Conservation (phyloP, 2,329 filamentous ascomycete species). For the Claviceps sp. region DNA sequence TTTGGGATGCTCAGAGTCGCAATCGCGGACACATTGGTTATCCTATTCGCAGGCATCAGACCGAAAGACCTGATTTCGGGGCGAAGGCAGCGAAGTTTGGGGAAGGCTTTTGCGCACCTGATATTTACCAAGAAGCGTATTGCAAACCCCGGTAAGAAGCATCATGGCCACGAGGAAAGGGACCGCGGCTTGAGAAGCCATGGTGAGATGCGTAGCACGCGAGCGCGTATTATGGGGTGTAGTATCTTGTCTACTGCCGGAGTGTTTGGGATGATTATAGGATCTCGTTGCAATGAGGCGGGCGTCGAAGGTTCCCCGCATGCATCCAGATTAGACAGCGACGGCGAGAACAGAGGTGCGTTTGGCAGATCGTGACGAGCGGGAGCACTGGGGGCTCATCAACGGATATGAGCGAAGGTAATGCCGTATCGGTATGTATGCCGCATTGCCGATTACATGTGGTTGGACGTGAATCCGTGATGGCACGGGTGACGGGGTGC, state of each 20-base stretch:
- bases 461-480: no score
- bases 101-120: conserved; percentile 44
- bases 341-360: background rate
- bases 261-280: background rate
- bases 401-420: background rate
- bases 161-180: conserved; percentile 90
- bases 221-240: background rate
- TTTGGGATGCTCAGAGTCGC: conserved; percentile 54
- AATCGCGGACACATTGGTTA: conserved; percentile 92
- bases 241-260: background rate
- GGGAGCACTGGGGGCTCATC: background rate
- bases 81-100: background rate
- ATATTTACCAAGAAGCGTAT: conserved; percentile 92
- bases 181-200: conserved; percentile 60
- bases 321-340: no score
- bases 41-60: conserved; percentile 41
- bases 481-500: background rate
- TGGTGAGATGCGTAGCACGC: conserved; percentile 20
- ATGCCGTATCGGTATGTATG: background rate
- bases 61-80: background rate
- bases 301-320: no score
- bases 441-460: no score
- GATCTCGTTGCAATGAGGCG: background rate
- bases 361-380: background rate
- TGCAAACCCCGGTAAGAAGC: conserved; percentile 90